Evolutionary conservation across 1,284 basidiomycete species (phyloP).

Genomic region (Uromyces viciae-fabae): DNA sequence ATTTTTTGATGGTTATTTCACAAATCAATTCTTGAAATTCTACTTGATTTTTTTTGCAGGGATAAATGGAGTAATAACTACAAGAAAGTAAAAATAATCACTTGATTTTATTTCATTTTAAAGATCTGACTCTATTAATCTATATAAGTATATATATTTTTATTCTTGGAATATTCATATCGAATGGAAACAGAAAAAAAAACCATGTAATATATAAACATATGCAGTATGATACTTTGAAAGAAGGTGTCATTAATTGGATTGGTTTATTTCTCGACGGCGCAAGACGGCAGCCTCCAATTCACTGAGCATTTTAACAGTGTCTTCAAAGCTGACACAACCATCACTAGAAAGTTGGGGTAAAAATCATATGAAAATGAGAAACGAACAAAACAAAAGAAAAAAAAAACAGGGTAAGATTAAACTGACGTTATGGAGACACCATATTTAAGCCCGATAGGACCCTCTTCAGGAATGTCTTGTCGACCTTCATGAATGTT

Average conservation of each 20-base stretch:
- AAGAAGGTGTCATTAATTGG: too few species aligned
- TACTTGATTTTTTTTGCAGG: background rate
- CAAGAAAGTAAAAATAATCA: too few species aligned
- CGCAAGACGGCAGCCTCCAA: conserved; percentile 51
- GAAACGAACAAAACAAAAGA: conserved; percentile 55
- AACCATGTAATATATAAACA: too few species aligned
- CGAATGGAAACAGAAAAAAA: too few species aligned
- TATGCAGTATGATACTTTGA: too few species aligned
- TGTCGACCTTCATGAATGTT: conserved; percentile 68
- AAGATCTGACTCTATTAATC: too few species aligned
- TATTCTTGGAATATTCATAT: too few species aligned
- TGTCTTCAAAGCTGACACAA: conserved; percentile 86
- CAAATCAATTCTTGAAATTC: background rate
- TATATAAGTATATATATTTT: too few species aligned
- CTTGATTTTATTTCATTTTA: too few species aligned
- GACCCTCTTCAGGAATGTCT: conserved; percentile 53
- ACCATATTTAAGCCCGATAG: conserved; percentile 53
- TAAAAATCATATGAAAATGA: too few species aligned
- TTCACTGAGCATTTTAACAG: conserved; percentile 57
- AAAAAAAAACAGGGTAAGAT: conserved; percentile 48
- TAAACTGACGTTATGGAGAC: conserved; percentile 51
- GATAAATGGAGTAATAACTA: too few species aligned
- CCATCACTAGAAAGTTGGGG: conserved; percentile 58
- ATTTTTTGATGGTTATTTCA: background rate
- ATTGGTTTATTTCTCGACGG: conserved; percentile 13